Evolutionary conservation across 2,329 filamentous ascomycete species (phyloP), one percentile per base, ranked within the genome.

Genomic region (Chaetomium sp.): DNA sequence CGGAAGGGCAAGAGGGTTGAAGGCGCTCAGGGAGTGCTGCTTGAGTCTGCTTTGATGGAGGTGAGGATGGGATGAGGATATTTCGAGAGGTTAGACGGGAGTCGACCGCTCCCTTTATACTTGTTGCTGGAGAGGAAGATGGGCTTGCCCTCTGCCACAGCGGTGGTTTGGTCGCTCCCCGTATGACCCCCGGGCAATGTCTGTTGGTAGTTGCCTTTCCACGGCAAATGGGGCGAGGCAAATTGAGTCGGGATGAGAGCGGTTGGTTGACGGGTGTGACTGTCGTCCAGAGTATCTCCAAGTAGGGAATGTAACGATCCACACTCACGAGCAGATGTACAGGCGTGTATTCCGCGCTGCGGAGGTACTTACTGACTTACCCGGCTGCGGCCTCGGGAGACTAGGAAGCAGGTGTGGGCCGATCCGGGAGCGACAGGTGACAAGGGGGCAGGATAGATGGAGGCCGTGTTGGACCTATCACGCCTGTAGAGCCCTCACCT

Each of bases 201-300:
- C 55, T 21, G 61, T 68, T 68, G 66, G 62, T 47, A 47, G 62
- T 25, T 57, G 35, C 31, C 51, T 45, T 23, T 42, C 47, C 19
- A n/a, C 49, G 35, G 42, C 35, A 45, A 35, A 60, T n/a, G 58
- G 35, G 63, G 66, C 66, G 58, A 66, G 60, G 56, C 57, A 56
- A 51, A 63, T 61, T 19, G 47, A 47, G 50, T 60, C 55, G 61
- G 49, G 58, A 50, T 45, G 58, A 57, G 21, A 27, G 25, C 50
- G 19, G 66, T 67, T 65, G 63, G 65, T 66, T 42, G 64, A 61
- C 47, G 51, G 64, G 57, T 60, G 60, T 63, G 60, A 57, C 45
- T 10, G 57, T 61, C 35, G 57, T 42, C 25, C 54, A 61, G 61
- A 60, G 38, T 49, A 58, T 47, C 42, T 59, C 38, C 47, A 21